Base-by-base conservation (phyloP, 148 eudicot species). In the Camellia sinensis region DNA sequence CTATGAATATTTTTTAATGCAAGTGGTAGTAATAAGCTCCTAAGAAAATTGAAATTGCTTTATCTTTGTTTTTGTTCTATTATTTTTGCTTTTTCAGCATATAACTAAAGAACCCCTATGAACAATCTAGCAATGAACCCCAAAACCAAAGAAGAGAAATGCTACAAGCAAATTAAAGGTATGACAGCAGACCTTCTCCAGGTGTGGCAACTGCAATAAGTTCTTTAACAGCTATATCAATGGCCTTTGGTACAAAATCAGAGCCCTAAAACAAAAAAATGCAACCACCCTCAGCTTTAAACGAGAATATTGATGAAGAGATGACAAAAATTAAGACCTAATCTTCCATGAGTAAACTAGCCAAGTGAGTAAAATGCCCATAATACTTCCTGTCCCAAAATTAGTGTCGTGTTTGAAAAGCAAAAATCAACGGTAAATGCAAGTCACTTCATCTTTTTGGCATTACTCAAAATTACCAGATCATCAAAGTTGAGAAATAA, bases 211-310 rank as follows among this genome's bases (percentile, higher is more conserved):
- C 90, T 66, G 88, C 87, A 84, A 89, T 81, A 79, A 95, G 90
- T 83, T 95, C 99, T 73, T n/a, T 80, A 64, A 85, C 89, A 71
- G 97, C 94, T 76, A 95, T 66, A 83, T 92, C 95, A 78, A 95
- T 82, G 59, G 99, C 97, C 43, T 81, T 57, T 22, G 89, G 7
- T 41, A 86, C 93, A 89, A 90, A 92, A 78, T 89, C 94, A 84
- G 97, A 83, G 71, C 85, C 73, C 99, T 95, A 85, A 61, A 87
- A 21, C 67, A 46, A 67, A 75, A 29, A 77, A 61, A 71, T 59
- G 21, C n/a, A 52, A 74, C 41, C 75, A 77, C 37, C 41, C n/a
- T 53, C 17, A 73, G 50, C 44, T 62, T 78, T 2, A 68, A 52
- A n/a, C 54, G 67, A 45, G 70, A 67, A 73, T 65, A 50, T 6